These are phyloP conservation scores for Kodamaea kaohsiungensis DNA, from an alignment of 805 yeast genomes.

Conservation along the genomic window DNA sequence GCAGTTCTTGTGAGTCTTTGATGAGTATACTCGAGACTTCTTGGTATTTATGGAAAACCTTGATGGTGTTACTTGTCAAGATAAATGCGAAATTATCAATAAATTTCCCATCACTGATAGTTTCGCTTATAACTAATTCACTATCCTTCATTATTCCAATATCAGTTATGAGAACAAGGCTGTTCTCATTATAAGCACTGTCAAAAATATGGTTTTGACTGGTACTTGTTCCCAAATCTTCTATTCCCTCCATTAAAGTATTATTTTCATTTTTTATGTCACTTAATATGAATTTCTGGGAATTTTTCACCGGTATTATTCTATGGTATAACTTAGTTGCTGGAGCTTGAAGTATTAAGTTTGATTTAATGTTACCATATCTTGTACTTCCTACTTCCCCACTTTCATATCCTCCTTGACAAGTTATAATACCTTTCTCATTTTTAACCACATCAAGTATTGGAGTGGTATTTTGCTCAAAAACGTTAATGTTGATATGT, in stretches of 20 bases:
- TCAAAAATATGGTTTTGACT: background rate
- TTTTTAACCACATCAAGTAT: constrained; percentile 19
- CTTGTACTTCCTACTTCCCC: constrained; percentile 24
- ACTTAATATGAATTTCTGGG: background rate
- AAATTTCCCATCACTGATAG: background rate
- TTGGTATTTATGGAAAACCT: background rate
- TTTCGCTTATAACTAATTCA: background rate
- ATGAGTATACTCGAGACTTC: background rate
- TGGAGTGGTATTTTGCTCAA: constrained; percentile 32
- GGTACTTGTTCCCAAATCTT: background rate
- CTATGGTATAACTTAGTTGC: background rate
- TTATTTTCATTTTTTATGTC: background rate
- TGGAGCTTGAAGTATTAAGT: background rate
- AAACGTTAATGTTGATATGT: constrained; percentile 22
- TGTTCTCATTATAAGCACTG: background rate
- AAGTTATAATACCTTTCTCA: constrained; percentile 17
- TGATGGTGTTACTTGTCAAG: background rate
- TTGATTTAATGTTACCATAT: background rate
- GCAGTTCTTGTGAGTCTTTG: background rate
- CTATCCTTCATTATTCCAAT: background rate
- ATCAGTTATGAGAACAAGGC: background rate
- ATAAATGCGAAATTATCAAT: background rate
- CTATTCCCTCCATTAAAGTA: background rate
- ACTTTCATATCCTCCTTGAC: constrained; percentile 38
- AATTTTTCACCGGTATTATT: background rate